Evolutionary conservation across 129 eudicot species (phyloP).

Genomic region (Artemisia argyi): DNA sequence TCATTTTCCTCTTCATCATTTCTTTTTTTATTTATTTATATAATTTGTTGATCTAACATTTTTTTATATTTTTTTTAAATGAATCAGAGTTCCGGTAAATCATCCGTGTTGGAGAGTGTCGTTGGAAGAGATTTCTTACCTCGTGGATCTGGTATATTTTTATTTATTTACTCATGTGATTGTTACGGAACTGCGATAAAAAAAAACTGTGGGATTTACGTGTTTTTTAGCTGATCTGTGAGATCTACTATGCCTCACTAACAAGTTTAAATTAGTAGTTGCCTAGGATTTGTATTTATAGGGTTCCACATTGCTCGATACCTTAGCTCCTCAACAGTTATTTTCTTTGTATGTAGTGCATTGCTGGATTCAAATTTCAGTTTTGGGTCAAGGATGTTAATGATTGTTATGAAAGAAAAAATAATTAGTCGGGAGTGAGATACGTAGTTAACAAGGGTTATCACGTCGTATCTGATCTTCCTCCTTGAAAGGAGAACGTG

Average conservation of each 20-base stretch:
- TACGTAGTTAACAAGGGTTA: constrained; percentile 2
- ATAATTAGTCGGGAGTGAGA: not conserved
- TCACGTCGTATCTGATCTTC: not conserved
- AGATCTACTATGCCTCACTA: no score
- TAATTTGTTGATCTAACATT: no score
- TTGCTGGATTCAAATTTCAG: constrained; percentile 5
- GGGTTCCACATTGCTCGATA: no score
- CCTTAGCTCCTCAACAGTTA: no score
- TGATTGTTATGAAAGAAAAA: no score
- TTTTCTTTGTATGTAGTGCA: not conserved
- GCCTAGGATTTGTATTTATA: no score
- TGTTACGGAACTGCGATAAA: not conserved
- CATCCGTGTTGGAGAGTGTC: constrained; percentile 91
- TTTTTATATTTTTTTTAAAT: no score
- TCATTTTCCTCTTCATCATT: not conserved
- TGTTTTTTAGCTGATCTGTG: not conserved
- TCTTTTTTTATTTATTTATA: not conserved
- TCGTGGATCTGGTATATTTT: constrained; percentile 88
- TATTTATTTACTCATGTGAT: not conserved
- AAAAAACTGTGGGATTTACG: constrained; percentile 2
- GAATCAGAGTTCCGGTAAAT: constrained; percentile 90
- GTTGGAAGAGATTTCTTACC: constrained; percentile 99
- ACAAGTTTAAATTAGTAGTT: no score
- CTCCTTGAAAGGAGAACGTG: not conserved
- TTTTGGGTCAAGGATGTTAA: not conserved